phyloP scores from a whole-genome alignment of 2,329 filamentous ascomycete species.

The Venturia asperata region DNA sequence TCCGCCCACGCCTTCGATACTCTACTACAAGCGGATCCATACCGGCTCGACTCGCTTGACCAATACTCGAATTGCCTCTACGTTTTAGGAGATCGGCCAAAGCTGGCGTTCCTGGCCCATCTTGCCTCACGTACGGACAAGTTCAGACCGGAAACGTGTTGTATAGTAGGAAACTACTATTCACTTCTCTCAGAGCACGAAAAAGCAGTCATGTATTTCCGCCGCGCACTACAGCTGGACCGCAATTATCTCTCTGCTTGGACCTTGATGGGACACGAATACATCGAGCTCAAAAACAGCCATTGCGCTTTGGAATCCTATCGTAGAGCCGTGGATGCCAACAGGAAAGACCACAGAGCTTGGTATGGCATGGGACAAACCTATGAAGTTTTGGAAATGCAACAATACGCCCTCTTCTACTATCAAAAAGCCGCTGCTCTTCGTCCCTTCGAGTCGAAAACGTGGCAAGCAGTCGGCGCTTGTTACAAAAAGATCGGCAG shows the following conservation, averaged over 20 bases:
- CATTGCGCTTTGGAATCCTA: conserved; percentile 98
- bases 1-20: conserved; percentile 59
- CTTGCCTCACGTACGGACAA: conserved; percentile 87
- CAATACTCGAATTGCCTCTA: conserved; percentile 98
- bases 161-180: conserved; percentile 96
- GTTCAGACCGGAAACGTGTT: conserved; percentile 93
- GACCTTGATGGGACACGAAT: conserved; percentile 99
- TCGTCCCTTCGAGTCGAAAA: conserved; percentile 93
- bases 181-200: conserved; percentile 90
- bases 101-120: conserved; percentile 86
- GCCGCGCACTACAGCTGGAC: conserved; percentile 82
- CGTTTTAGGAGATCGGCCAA: conserved; percentile 79
- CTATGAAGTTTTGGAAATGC: conserved; percentile 97
- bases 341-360: conserved; percentile 90
- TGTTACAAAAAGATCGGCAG: conserved; percentile 87
- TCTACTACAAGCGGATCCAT: conserved; percentile 59
- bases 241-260: conserved; percentile 87
- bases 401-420: conserved; percentile 94
- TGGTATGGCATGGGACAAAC: conserved; percentile 98
- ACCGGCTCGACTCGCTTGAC: conserved; percentile 80
- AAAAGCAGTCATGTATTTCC: conserved; percentile 97
- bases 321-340: conserved; percentile 87
- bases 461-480: conserved; percentile 95
- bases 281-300: conserved; percentile 96
- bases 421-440: conserved; percentile 92